phyloP scores from a whole-genome alignment of 2,329 filamentous ascomycete genomes.

The Colletotrichum spinosum region DNA sequence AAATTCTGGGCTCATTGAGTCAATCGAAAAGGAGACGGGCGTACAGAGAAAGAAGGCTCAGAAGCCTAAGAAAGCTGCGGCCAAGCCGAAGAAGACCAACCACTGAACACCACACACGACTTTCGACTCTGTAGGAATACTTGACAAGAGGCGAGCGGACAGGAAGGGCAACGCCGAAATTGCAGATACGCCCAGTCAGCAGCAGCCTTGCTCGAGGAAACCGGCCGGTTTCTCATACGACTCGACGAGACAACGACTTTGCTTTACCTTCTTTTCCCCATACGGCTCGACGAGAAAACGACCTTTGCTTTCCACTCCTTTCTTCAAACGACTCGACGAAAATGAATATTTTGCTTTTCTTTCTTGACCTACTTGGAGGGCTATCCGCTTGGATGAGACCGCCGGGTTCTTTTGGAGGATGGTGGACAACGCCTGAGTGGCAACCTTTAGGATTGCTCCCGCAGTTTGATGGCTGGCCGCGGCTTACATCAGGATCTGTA shows the following conservation, averaged over 20 bases:
- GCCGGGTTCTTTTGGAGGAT: constrained; percentile 1
- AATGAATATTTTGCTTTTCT: background rate
- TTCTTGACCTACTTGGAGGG: background rate
- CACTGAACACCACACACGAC: background rate
- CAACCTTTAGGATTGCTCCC: constrained; percentile 3
- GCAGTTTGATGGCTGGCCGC: background rate
- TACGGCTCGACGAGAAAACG: too few relatives aligned
- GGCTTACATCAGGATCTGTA: too few relatives aligned
- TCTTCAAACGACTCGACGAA: too few relatives aligned
- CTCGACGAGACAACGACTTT: too few relatives aligned
- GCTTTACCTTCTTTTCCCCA: too few relatives aligned
- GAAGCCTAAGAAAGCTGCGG: background rate
- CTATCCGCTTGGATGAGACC: constrained; percentile 4
- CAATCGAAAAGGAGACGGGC: background rate
- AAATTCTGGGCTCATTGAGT: background rate
- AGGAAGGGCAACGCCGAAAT: too few relatives aligned
- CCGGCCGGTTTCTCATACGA: too few relatives aligned
- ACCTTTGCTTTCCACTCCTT: too few relatives aligned
- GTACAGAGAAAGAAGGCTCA: background rate
- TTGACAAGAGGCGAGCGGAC: too few relatives aligned
- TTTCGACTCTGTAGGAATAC: background rate
- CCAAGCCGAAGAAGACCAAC: background rate
- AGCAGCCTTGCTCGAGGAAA: too few relatives aligned
- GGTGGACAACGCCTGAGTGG: background rate
- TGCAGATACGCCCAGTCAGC: too few relatives aligned